Conservation (phyloP, 1,139 yeast genomes). For the Hanseniaspora uvarum region DNA sequence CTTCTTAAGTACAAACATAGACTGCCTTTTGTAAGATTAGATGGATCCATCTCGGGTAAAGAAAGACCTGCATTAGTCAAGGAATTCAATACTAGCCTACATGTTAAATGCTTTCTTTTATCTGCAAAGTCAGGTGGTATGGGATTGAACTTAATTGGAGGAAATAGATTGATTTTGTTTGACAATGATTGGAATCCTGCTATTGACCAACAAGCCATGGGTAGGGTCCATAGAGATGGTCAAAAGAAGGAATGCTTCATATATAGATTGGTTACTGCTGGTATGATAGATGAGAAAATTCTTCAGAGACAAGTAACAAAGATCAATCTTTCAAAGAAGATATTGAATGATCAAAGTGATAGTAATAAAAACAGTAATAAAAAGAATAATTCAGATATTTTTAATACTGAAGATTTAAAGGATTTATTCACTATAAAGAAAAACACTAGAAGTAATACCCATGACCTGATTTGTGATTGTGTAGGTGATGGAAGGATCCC, state of each 20-base stretch:
- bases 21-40: slow-evolving; percentile 53
- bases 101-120: slow-evolving; percentile 49
- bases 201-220: slow-evolving; percentile 89
- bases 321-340: slow-evolving; percentile 64
- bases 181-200: slow-evolving; percentile 97
- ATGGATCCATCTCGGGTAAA: slow-evolving; percentile 70
- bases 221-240: slow-evolving; percentile 89
- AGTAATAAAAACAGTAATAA: slow-evolving; percentile 23
- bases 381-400: slow-evolving; percentile 31
- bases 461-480: slow-evolving; percentile 70
- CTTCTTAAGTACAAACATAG: slow-evolving; percentile 41
- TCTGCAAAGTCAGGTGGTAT: slow-evolving; percentile 93
- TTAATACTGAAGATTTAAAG: slow-evolving; percentile 54
- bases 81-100: slow-evolving; percentile 49
- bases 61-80: slow-evolving; percentile 57
- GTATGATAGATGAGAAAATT: slow-evolving; percentile 89
- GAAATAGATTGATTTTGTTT: slow-evolving; percentile 68
- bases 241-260: slow-evolving; percentile 69
- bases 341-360: slow-evolving; percentile 48
- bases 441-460: slow-evolving; percentile 60
- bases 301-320: slow-evolving; percentile 89
- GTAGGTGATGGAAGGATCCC: slow-evolving; percentile 40
- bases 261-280: slow-evolving; percentile 74
- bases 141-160: slow-evolving; percentile 84
- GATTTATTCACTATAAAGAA: slow-evolving; percentile 58